A percentile compares a stretch with the other conserved stretches of the same genome.
phyloP scores from a whole-genome alignment of 129 eudicot genomes.

The Cynara cardunculus region DNA sequence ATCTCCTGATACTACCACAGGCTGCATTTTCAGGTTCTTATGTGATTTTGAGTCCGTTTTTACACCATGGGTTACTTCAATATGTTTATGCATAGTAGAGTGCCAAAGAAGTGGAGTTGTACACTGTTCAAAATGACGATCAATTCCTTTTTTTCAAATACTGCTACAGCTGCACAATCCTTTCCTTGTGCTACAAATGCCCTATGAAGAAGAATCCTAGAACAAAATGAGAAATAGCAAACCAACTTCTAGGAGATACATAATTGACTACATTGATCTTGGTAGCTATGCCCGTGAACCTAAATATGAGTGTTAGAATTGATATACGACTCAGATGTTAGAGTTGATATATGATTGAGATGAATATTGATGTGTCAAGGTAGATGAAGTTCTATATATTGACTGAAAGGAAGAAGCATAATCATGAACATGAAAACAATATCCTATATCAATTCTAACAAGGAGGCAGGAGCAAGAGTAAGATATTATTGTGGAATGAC shows the following conservation, averaged over 20 bases:
- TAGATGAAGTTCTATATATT: neutral
- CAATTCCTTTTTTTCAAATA: neutral
- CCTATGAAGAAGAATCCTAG: neutral
- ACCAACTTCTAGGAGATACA: neutral
- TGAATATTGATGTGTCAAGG: neutral
- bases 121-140: neutral
- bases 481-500: no score
- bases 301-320: neutral
- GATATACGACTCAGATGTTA: neutral
- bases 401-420: neutral
- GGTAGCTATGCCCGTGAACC: neutral
- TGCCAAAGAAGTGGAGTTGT: neutral
- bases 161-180: neutral
- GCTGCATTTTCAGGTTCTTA: constrained; percentile 1
- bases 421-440: neutral
- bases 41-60: neutral
- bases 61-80: neutral
- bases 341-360: neutral
- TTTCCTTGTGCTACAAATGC: neutral
- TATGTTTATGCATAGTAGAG: neutral
- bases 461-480: neutral
- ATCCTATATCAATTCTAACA: neutral
- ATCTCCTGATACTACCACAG: constrained; percentile 1
- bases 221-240: neutral
- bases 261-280: neutral